phyloP scores from a whole-genome alignment of 1,284 basidiomycete species.

The Moniliella sp. region DNA sequence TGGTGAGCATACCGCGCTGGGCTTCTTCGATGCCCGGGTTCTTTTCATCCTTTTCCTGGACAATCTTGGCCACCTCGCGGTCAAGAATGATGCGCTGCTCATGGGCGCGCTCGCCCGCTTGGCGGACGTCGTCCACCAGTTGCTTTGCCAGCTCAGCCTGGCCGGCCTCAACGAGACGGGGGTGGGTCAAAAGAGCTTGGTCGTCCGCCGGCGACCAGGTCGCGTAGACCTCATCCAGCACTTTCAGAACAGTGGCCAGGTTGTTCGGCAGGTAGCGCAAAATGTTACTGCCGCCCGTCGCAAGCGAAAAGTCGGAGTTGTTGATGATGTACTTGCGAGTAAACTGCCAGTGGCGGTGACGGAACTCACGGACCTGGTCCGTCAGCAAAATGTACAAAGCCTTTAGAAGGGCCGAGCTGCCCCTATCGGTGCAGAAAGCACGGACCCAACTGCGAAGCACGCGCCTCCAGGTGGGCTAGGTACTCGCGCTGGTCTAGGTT shows the following conservation, averaged over 20 bases:
- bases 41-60: conserved; percentile 12
- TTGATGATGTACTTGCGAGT: conserved; percentile 26
- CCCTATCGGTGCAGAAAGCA: conserved; percentile 6
- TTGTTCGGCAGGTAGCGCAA: conserved; percentile 27
- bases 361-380: conserved; percentile 26
- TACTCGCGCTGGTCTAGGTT: conserved; percentile 12
- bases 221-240: conserved; percentile 14
- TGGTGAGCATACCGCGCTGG: conserved; percentile 8
- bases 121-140: conserved; percentile 8
- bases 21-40: conserved; percentile 7
- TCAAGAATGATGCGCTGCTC: conserved; percentile 12
- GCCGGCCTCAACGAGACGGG: not conserved
- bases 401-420: conserved; percentile 1
- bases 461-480: conserved; percentile 13
- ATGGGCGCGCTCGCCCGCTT: conserved; percentile 10
- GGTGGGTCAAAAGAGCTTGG: conserved; percentile 1
- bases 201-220: conserved; percentile 6
- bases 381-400: conserved; percentile 23
- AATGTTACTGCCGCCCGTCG: conserved; percentile 25
- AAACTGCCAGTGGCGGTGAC: conserved; percentile 27
- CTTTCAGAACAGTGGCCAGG: conserved; percentile 12
- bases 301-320: conserved; percentile 15
- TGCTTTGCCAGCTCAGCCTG: conserved; percentile 1
- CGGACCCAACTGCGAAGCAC: conserved; percentile 12
- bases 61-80: conserved; percentile 12